Base-by-base conservation (phyloP, 768 basidiomycete genomes). In the Termitomyces heimii region DNA sequence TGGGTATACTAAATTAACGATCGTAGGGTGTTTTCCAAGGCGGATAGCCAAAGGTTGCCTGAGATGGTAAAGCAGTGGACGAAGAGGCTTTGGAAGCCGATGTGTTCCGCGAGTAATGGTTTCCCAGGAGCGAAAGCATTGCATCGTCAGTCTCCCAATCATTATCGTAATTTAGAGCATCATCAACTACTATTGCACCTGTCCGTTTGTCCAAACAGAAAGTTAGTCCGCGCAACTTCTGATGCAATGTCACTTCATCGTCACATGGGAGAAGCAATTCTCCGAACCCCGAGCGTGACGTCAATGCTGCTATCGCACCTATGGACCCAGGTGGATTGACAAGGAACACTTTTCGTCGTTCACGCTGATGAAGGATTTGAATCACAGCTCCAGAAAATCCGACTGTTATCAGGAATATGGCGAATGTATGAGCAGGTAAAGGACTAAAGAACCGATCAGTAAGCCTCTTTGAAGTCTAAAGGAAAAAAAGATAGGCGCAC, bases 201-300 rank as follows among this genome's bases (percentile, higher is more conserved):
- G 84, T 85, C 34, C 79, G 71, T 54, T 65, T 69, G 65, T 88
- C 86, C 45, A 87, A 61, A 40, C 76, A 65, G 71, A 87, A 88
- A 16, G 68, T 68, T 50, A 87, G 62, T 0, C 78, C 80, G 14
- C 70, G 67, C 32, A 88, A 68, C 59, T 82, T 85, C 58, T 71
- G 65, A 45, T 74, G 71, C 32, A 88, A 70, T 4, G 71, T 70
- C 28, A 55, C 44, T 40, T 75, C 71, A 55, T 80, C 68, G 66
- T 88, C 84, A 58, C 82, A 84, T 0, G 86, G 85, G 12, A 77
- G 63, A n/a, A 88, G 68, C 13, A 84, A 73, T 40, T 83, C 77
- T 22, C 83, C 85, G 55, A 84, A 85, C 14, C 84, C 84, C 42
- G 84, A 85, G 9, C 75, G 81, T 0, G 82, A 71, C 2, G 85